Evolutionary conservation across 441 rosid species (phyloP), one percentile per base, ranked within the genome.

Genomic region (Populus hybrid): DNA sequence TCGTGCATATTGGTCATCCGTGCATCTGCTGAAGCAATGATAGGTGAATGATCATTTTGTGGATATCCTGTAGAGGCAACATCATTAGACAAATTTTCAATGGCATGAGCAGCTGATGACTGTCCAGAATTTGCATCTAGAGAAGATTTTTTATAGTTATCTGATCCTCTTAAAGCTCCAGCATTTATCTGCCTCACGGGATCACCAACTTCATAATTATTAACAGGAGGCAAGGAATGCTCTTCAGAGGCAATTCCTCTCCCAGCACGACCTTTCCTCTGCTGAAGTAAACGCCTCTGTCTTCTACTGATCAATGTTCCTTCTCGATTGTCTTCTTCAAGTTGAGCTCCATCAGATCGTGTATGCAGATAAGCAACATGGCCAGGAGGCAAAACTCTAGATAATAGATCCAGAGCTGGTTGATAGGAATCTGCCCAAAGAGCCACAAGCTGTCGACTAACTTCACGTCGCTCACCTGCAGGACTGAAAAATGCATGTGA

Each of bases 381-480:
- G 71, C 99, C 99, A 61, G 99, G 99, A 74, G 99, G 99, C 81
- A 97, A 85, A 86, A 93, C 95, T 83, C 99, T 91, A 71, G 99
- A 95, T 73, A 95, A 80, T 70, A 95, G 84, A 81, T 92, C 94
- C 78, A 95, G 85, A 76, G 99, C 97, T 71, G 99, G 99, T 83
- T 93, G 99, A 85, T 97, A 95, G 74, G 99, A 97, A 88, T 97
- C 99, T 18, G 99, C 99, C 99, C 99, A 97, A 71, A 97, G 94
- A 81, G 99, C 99, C 76, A 97, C 99, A 90, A 97, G 99, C 86
- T 95, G 99, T 79, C 92, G 90, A 88, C 99, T 97, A 81, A 97
- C 97, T 84, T 95, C 99, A 5, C 96, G 90, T 20, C 97, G 91
- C 89, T 97, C 99, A 76, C 97, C 97, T 75, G 92, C 86, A 84